Evolutionary conservation across 768 basidiomycete species (phyloP), one percentile per base, ranked within the genome.

Genomic region (Leccinellum luteum): DNA sequence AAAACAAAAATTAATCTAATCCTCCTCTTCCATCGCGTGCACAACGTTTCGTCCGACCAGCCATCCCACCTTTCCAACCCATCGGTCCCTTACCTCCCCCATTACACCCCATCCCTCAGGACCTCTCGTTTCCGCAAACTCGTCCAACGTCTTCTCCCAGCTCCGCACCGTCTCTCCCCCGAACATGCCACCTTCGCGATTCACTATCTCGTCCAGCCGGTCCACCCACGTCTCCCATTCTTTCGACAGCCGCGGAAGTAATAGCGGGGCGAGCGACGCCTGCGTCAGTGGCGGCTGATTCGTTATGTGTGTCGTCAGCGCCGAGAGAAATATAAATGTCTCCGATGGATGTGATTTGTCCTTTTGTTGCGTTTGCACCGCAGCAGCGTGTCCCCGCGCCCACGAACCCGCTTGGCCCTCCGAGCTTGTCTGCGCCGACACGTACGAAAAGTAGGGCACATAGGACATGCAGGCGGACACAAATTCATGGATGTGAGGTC

Each of bases 151-250:
- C 43, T 82, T 78, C 64, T 86, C 85, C 91, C 91, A 94, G 6
- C 73, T 75, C 61, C 78, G 73, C 43, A 86, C 89, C 9, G 80
- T 81, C 59, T 92, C 90, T 34, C 76, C 79, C 3, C 89, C 84
- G 68, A 92, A 92, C 90, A 94, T 90, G 6, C 89, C 85, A 6
- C 84, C 89, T 59, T 87, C 78, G 14, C 73, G 76, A 66, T 93
- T 94, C 5, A 90, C 87, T 15, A 82, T 73, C 9, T 81, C 75
- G 62, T 92, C 89, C 30, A 94, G 79, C 48, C 79, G 79, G 38
- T 83, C 78, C 19, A 91, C 76, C 91, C 91, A 94, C 14, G 83
- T 84, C 51, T 75, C 80, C 91, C 92, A 93, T 68, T 94, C 91
- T 52, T 85, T 79, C 8, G 77, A 64, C 27, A 94, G 72, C 10